A percentile compares a stretch with the other conserved stretches of the same genome.
These are phyloP conservation scores for Tephrocybe sp. DNA, from an alignment of 768 basidiomycete species.

Conservation along the genomic window DNA sequence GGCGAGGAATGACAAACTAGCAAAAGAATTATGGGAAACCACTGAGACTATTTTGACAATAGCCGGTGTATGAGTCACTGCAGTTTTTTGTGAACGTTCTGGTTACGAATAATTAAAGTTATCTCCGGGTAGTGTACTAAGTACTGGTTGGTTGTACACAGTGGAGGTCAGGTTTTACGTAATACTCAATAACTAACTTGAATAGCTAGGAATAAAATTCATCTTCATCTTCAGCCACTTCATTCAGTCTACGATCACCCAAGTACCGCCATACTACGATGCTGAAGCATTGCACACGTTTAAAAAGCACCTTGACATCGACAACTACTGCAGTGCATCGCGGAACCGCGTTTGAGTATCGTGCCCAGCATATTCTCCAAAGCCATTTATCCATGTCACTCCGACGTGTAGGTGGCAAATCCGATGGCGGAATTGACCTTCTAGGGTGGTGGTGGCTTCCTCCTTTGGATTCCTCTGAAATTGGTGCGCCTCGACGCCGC, in stretches of 20 bases:
- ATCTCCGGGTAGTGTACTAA: too few relatives aligned
- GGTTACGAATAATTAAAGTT: too few relatives aligned
- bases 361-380: conserved; percentile 59
- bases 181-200: too few relatives aligned
- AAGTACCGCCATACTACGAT: neutral
- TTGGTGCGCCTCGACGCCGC: conserved; percentile 36
- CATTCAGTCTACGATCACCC: too few relatives aligned
- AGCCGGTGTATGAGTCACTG: conserved; percentile 17
- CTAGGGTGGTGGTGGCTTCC: conserved; percentile 95
- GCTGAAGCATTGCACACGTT: neutral
- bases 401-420: conserved; percentile 73
- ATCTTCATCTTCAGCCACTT: too few relatives aligned
- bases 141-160: too few relatives aligned
- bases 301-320: neutral
- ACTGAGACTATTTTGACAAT: conserved; percentile 27
- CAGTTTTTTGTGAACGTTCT: neutral
- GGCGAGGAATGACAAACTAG: conserved; percentile 30
- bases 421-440: conserved; percentile 89
- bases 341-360: conserved; percentile 74
- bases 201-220: too few relatives aligned
- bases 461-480: conserved; percentile 4
- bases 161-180: too few relatives aligned
- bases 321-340: conserved; percentile 54
- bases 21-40: conserved; percentile 34
- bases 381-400: conserved; percentile 77